Evolutionary conservation across 257 asterid genomes (phyloP), one percentile per base, ranked within the genome.

Genomic region (Cordia subcordata): DNA sequence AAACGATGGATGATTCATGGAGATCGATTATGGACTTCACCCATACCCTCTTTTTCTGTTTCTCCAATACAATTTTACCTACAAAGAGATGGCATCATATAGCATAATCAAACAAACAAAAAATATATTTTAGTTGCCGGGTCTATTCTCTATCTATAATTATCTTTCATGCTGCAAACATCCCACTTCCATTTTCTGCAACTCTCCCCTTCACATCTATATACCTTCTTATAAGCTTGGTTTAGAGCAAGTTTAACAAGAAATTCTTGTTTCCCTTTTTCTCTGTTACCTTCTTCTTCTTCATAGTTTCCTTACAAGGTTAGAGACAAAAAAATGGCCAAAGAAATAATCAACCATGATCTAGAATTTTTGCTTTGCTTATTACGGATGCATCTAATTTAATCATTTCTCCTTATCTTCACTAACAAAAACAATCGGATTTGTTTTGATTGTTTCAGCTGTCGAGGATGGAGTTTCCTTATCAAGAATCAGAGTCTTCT

Each of bases 131-230:
- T 60, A 16, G 77, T 75, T 75, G 77, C 65, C 68, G 35, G 69
- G 87, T 83, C 83, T 71, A 74, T 72, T 75, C 68, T 71, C 65
- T 22, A 71, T 73, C 82, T 80, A 80, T 79, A 78, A 80, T 77
- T 77, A 73, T 71, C 23, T 57, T 62, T 57, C 66, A n/a, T 58
- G 59, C 72, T 60, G 15, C 72, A 57, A 65, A 64, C 82, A 67
- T 63, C 70, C 66, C 64, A 59, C 76, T 79, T 77, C 96, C 87
- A 85, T 81, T 81, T 85, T 76, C 79, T 76, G 86, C 85, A 81
- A 76, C 73, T 75, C 88, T 72, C 61, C 68, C 65, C 66, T 74
- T 77, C 80, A 69, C 70, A 77, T 46, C 73, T 55, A 66, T 55
- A 66, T 57, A 42, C 47, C 47, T 3, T 42, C n/a, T n/a, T n/a